Evolutionary conservation across 2,329 filamentous ascomycete genomes (phyloP), one percentile per base, ranked within the genome.

Genomic region (Tolypocladium tropicale): DNA sequence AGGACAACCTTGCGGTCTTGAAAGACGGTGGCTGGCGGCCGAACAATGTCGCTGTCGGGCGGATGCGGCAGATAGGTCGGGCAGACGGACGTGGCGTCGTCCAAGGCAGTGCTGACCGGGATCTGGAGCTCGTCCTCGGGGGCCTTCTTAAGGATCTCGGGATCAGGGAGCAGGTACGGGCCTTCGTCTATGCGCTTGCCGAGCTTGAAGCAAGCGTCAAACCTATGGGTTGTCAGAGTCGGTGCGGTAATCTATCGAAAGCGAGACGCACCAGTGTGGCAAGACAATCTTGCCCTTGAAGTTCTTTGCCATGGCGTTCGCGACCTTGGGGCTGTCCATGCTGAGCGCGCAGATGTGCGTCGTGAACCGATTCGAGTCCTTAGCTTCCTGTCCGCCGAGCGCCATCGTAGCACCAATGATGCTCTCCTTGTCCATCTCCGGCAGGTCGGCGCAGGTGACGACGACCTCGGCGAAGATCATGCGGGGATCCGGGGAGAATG

Each of bases 121-220:
- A 84, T 78, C 30, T 76, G 75, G 53, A 87, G 72, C 4, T 77
- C 72, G 52, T 82, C 80, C 57, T 84, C 77, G 23, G 81, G 73
- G 7, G 76, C 73, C 48, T 76, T 76, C 41, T 76, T 78, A n/a
- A 96, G 75, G 36, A 95, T 88, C 61, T 95, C 90, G 1, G 94
- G 89, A 61, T 97, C 79, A 1, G 94, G 94, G 1, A 97, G 78
- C 23, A 83, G 74, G 67, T 99, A 99, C 0, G 94, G 94, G 7
- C 78, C 75, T 69, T 99, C 94, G 63, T 90, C 88, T 63, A 99
- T 96, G 57, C 89, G 85, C 70, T 90, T 92, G 53, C 93, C 92
- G 32, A 99, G 82, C 71, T 89, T 94, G 62, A 99, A 82, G 72
- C 94, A 99, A 68, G 96, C 93, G 64, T 97, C 93, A 67, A 99